Base-by-base conservation (phyloP, 352 stramenopile genomes). In the Pythium utonaiense region DNA sequence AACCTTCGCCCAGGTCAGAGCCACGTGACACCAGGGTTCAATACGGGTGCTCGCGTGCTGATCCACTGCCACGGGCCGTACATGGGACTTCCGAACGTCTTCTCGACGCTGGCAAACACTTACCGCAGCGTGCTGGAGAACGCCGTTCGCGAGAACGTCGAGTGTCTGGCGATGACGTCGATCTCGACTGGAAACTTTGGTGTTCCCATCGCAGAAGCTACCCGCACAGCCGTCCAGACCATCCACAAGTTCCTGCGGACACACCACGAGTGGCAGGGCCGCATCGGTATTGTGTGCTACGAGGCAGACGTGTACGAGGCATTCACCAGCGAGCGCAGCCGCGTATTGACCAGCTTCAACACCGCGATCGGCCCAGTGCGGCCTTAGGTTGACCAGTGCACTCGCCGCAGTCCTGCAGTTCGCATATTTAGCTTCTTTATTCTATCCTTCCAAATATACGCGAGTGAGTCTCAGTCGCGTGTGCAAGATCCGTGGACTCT, bases 141-240 rank as follows among this genome's bases (percentile, higher is more conserved):
- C 1, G 70, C 74, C 8, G 55, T 77, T n/a, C 52, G 55, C 21
- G 74, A 84, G 45, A 69, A 77, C 22, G 57, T 85, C 1, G 48
- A 51, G 28, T 89, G 79, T 50, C 66, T 92, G 3, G 78, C 76
- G 7, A 63, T 89, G 40, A 59, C 73, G 33, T 90, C 82, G 19
- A 88, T 92, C 52, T 87, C 82, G 1, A 90, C 82, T 0, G 79
- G 82, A 2, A 85, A 79, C 44, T 74, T 87, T 40, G 70, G 74
- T 1, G 57, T 82, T 3, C 73, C 73, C 1, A 50, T 66, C 17
- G 34, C 51, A 2, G 50, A 66, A 22, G 61, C 63, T 2, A 56
- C 71, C 3, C 48, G 45, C 3, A 63, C 66, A 9, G 71, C 48
- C 14, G 56, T 78, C 33, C 53, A 56, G 12, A 54, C 58, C 10